These are phyloP conservation scores for Rhizopogon vesiculosus DNA, from an alignment of 768 basidiomycete genomes.

Conservation along the genomic window DNA sequence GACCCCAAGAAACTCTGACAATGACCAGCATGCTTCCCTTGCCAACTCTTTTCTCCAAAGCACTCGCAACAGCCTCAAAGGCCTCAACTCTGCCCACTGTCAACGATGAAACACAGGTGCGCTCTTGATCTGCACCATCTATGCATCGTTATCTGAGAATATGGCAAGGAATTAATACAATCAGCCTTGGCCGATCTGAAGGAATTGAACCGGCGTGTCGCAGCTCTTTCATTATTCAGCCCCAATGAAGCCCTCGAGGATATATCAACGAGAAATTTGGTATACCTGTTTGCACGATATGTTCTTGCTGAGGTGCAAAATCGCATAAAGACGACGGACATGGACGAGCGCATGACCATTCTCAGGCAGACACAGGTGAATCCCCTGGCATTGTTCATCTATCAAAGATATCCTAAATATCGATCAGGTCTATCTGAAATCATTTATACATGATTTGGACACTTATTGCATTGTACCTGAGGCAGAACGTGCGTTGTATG, in stretches of 20 bases:
- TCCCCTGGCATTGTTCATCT: not conserved
- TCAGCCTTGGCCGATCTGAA: conserved; percentile 53
- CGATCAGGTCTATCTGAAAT: conserved; percentile 42
- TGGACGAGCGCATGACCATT: conserved; percentile 50
- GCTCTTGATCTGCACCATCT: not conserved
- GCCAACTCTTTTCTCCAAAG: conserved; percentile 34
- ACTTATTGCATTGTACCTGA: conserved; percentile 63
- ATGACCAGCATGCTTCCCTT: conserved; percentile 25
- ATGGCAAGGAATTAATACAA: conserved; percentile 51
- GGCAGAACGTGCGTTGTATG: conserved; percentile 53
- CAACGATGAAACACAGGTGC: conserved; percentile 42
- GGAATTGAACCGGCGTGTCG: conserved; percentile 47
- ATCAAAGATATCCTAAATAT: not conserved
- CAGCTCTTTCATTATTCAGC: conserved; percentile 70
- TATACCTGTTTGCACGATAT: conserved; percentile 73
- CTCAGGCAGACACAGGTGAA: conserved; percentile 55
- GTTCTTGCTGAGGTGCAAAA: conserved; percentile 61
- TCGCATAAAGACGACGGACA: conserved; percentile 51
- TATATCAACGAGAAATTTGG: conserved; percentile 69
- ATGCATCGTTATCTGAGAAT: conserved; percentile 6
- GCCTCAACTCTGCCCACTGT: conserved; percentile 37
- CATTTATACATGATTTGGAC: conserved; percentile 49
- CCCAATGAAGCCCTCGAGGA: conserved; percentile 82
- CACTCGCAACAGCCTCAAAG: conserved; percentile 33
- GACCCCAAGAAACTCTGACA: conserved; percentile 5